A percentile compares a stretch with the other conserved stretches of the same genome.
Conservation (phyloP, 768 basidiomycete species). For the Xerocomellus chrysenteron region DNA sequence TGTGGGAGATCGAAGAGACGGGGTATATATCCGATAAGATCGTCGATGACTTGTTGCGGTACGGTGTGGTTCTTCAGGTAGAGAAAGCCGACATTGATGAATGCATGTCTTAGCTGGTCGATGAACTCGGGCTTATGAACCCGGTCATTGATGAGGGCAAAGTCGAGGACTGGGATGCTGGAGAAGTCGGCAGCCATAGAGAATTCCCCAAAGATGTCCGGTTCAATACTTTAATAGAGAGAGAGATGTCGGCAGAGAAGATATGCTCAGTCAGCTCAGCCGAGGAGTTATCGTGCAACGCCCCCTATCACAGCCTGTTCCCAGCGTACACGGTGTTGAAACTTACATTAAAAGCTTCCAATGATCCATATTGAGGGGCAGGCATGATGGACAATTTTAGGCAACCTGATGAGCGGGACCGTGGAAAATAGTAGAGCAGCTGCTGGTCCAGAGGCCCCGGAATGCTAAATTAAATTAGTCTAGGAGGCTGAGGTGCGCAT, state of each 20-base stretch:
- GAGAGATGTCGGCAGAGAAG: not conserved
- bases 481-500: no score
- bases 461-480: no score
- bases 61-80: slow-evolving; percentile 72
- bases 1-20: slow-evolving; percentile 70
- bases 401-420: not conserved
- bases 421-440: no score
- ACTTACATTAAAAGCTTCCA: no score
- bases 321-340: no score
- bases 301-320: no score
- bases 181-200: slow-evolving; percentile 48
- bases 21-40: slow-evolving; percentile 60
- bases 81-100: slow-evolving; percentile 80
- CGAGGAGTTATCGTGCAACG: slow-evolving; percentile 11
- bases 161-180: slow-evolving; percentile 71
- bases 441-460: not conserved
- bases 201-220: not conserved
- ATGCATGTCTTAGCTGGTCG: slow-evolving; percentile 61
- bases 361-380: no score
- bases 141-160: slow-evolving; percentile 44
- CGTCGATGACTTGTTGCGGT: slow-evolving; percentile 42
- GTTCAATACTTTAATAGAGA: not conserved
- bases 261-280: slow-evolving; percentile 8
- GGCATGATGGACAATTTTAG: not conserved
- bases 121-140: slow-evolving; percentile 54